Conservation (phyloP, 2,329 filamentous ascomycete species). For the Ophiocordyceps australis region DNA sequence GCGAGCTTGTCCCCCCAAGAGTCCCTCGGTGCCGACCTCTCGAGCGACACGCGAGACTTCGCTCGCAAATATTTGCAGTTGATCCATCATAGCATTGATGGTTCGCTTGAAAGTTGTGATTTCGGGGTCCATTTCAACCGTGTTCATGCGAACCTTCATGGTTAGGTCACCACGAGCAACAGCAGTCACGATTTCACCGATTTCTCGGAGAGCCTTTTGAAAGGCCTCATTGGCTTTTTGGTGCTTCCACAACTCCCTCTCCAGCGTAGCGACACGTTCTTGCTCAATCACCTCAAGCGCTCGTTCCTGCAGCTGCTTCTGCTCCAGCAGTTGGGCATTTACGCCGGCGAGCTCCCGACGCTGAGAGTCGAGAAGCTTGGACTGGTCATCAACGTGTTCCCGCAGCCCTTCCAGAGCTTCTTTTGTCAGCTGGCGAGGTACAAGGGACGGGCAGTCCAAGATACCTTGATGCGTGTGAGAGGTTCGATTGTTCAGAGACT, state of each 20-base stretch:
- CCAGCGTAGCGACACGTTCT: conserved; percentile 73
- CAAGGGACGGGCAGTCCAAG: conserved; percentile 16
- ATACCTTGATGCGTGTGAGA: conserved; percentile 21
- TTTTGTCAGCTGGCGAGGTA: conserved; percentile 43
- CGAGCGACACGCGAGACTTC: conserved; percentile 89
- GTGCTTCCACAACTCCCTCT: conserved; percentile 89
- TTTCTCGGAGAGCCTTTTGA: conserved; percentile 90
- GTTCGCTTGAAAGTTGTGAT: conserved; percentile 96
- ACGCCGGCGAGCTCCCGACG: conserved; percentile 73
- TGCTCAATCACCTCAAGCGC: conserved; percentile 70
- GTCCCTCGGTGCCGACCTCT: conserved; percentile 90
- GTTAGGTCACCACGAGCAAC: conserved; percentile 90
- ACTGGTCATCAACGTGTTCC: conserved; percentile 86
- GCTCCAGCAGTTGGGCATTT: conserved; percentile 68
- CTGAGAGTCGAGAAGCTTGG: conserved; percentile 77
- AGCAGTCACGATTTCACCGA: conserved; percentile 91
- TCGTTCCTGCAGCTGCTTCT: conserved; percentile 69
- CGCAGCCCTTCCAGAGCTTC: conserved; percentile 72
- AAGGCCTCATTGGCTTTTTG: conserved; percentile 97
- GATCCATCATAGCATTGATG: conserved; percentile 99
- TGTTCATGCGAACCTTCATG: conserved; percentile 92
- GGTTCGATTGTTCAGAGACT: conserved; percentile 30
- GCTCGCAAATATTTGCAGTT: conserved; percentile 88
- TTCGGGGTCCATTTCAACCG: conserved; percentile 93
- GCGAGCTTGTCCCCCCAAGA: conserved; percentile 82